Evolutionary conservation across 2,329 filamentous ascomycete genomes (phyloP), one percentile per base, ranked within the genome.

Genomic region (Venturia oleaginea): DNA sequence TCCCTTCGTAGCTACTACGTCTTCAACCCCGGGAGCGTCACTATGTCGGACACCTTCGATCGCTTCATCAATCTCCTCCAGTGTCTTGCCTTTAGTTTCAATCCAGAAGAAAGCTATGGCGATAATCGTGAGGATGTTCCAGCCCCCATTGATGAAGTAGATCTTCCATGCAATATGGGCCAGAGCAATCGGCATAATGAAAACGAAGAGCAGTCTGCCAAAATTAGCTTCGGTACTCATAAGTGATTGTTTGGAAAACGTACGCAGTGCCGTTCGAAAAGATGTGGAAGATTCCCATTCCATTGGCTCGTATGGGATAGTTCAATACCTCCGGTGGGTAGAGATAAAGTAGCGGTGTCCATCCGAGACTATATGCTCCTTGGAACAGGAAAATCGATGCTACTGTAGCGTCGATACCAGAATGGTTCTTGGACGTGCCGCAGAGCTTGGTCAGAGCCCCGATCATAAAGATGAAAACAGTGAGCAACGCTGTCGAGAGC

Each of bases 311-410:
- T 55, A 82, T 79, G 0, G 77, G 76, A 67, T 80, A 81, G 68
- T 79, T 77, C 69, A 82, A 74, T 8, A 81, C 73, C 69, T 82
- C 80, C 0, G 80, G 75, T 0, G 80, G 79, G 65, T 83, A 83
- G 1, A 82, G 71, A 61, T 76, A 77, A 0, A 78, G 71, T 32
- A 83, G 68, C 2, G 80, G 80, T 7, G 80, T 83, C 78, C 78
- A 81, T 0, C 76, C 79, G n/a, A 83, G 71, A 0, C 75, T 77
- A 68, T 83, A 84, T 63, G 77, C 78, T 0, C 79, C 80, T 64
- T 81, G 78, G 68, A 83, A 83, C 2, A 83, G 70, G 68, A 83
- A 83, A 69, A 83, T 81, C 15, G 77, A 71, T 0, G 78, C 78
- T 0, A 82, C 77, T 13, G 76, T 75, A 6, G 75, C 78, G 65